phyloP scores from a whole-genome alignment of 1,139 yeast genomes.

The Yamadazyma blattariae region DNA sequence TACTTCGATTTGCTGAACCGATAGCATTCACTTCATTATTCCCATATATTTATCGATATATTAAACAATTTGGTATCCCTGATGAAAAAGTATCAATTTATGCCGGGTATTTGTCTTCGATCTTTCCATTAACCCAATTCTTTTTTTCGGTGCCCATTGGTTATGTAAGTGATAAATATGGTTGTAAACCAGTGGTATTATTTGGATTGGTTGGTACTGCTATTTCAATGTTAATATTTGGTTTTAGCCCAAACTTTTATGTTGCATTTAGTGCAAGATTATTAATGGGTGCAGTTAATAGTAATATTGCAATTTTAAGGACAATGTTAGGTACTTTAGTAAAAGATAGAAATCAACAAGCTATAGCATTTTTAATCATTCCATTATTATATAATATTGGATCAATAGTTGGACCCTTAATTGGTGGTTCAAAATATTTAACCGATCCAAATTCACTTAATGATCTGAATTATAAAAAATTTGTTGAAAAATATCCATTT shows the following conservation, averaged over 20 bases:
- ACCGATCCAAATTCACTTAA: neutral
- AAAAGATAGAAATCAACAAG: constrained; percentile 7
- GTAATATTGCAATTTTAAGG: constrained; percentile 58
- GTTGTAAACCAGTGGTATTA: constrained; percentile 52
- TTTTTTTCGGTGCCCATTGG: constrained; percentile 60
- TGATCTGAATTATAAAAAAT: neutral
- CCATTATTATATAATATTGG: constrained; percentile 7
- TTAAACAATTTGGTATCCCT: constrained; percentile 50
- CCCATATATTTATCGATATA: constrained; percentile 64
- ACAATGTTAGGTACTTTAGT: constrained; percentile 58
- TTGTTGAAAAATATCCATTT: constrained; percentile 40
- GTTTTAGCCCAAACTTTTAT: constrained; percentile 47
- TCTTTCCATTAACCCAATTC: constrained; percentile 54
- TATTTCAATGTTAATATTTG: constrained; percentile 47
- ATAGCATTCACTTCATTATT: constrained; percentile 60
- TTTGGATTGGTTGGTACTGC: constrained; percentile 51
- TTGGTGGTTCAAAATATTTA: constrained; percentile 3
- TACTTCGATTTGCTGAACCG: constrained; percentile 46
- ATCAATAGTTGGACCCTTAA: constrained; percentile 6
- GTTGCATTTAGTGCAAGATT: constrained; percentile 51
- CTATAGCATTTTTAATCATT: constrained; percentile 6
- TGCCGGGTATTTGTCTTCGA: constrained; percentile 56
- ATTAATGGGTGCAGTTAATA: constrained; percentile 55
- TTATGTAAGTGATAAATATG: constrained; percentile 47
- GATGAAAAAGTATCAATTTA: constrained; percentile 51